These are phyloP conservation scores for Silene conica DNA, from an alignment of 148 eudicot species.

Conservation along the genomic window DNA sequence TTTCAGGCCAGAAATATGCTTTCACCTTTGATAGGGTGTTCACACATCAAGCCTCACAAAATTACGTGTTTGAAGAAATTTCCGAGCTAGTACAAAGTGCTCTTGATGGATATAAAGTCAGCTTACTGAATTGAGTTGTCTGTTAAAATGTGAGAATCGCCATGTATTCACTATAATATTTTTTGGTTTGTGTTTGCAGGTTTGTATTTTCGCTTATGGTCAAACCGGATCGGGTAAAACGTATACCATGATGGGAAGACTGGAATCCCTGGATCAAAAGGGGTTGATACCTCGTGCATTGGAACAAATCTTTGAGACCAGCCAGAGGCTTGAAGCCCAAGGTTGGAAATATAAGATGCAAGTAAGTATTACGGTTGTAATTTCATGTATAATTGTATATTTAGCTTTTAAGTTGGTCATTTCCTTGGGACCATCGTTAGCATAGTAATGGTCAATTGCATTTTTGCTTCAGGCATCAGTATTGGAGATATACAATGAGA, in stretches of 20 bases:
- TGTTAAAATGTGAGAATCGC: neutral
- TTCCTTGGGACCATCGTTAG: neutral
- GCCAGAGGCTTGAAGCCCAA: slow-evolving; percentile 57
- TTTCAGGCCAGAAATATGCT: slow-evolving; percentile 57
- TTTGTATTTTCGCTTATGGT: slow-evolving; percentile 80
- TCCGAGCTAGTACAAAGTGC: slow-evolving; percentile 84
- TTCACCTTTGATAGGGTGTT: slow-evolving; percentile 73
- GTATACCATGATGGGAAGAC: slow-evolving; percentile 79
- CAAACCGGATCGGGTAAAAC: slow-evolving; percentile 87
- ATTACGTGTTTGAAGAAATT: slow-evolving; percentile 63
- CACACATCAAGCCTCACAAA: slow-evolving; percentile 53
- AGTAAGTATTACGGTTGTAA: slow-evolving; percentile 23
- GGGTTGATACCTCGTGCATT: slow-evolving; percentile 80
- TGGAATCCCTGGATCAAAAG: slow-evolving; percentile 53
- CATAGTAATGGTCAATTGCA: neutral
- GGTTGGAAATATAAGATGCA: slow-evolving; percentile 83
- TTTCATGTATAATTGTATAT: neutral
- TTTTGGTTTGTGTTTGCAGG: slow-evolving; percentile 40
- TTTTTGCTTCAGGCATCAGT: slow-evolving; percentile 53
- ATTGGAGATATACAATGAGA: slow-evolving; percentile 74
- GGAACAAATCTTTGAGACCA: slow-evolving; percentile 67
- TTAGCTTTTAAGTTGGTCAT: neutral
- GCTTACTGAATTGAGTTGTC: neutral
- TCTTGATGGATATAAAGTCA: slow-evolving; percentile 82
- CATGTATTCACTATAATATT: neutral